phyloP scores from a whole-genome alignment of 176 grass and related monocot species.

The Paspalum notatum region DNA sequence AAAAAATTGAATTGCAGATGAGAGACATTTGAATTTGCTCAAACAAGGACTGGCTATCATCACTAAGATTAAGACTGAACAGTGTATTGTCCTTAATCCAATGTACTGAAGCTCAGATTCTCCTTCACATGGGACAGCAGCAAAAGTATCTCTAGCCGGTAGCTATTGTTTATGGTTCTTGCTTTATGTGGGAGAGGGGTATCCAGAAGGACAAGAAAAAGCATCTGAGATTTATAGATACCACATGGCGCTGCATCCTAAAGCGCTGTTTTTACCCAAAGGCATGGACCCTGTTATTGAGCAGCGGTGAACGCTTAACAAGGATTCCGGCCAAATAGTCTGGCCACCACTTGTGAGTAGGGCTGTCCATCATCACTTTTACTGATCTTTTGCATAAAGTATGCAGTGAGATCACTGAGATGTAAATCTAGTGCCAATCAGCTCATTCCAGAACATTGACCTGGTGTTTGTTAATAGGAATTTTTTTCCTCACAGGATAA shows the following conservation, averaged over 20 bases:
- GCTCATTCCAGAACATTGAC: not conserved
- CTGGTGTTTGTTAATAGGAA: not conserved
- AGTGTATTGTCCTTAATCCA: not conserved
- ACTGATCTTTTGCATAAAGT: not conserved
- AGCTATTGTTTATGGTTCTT: not conserved
- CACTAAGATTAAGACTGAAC: slow-evolving; percentile 8
- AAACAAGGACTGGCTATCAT: not conserved
- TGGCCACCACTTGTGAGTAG: slow-evolving; percentile 1
- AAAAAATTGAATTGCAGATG: not conserved
- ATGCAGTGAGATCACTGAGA: not conserved
- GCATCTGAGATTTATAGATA: slow-evolving; percentile 43
- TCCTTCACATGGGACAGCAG: slow-evolving; percentile 8
- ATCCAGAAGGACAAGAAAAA: slow-evolving; percentile 43
- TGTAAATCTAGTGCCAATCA: slow-evolving; percentile 23
- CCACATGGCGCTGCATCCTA: slow-evolving; percentile 42
- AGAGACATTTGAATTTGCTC: slow-evolving; percentile 19
- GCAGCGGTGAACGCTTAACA: slow-evolving; percentile 9
- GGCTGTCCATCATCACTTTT: not conserved
- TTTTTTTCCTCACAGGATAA: slow-evolving; percentile 21
- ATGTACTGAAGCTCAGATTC: not conserved
- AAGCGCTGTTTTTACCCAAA: slow-evolving; percentile 31
- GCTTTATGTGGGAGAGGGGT: slow-evolving; percentile 35
- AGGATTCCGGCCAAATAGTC: slow-evolving; percentile 6
- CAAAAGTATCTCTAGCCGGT: not conserved
- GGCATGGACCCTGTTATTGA: slow-evolving; percentile 41